A percentile compares a stretch with the other conserved stretches of the same genome.
Conservation (phyloP, 345 rosid species). For the Hibiscus mutabilis region DNA sequence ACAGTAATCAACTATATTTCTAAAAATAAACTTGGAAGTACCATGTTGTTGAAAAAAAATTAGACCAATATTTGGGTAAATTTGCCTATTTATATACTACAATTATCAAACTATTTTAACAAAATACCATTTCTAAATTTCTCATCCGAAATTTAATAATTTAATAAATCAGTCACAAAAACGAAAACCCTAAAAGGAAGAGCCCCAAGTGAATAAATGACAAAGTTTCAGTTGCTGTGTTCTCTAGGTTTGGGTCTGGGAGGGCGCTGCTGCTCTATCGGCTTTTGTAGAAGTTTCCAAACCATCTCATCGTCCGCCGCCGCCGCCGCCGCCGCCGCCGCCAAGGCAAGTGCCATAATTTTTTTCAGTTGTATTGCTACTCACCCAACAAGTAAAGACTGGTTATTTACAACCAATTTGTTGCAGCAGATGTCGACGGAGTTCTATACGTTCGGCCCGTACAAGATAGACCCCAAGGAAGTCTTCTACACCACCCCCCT, state of each 20-base stretch:
- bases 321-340: background rate
- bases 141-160: background rate
- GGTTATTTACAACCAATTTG: background rate
- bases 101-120: no score
- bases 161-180: background rate
- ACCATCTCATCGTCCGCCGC: background rate
- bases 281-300: background rate
- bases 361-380: background rate
- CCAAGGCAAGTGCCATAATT: constrained; percentile 13
- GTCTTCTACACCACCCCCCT: constrained; percentile 64
- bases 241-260: background rate
- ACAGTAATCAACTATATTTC: no score
- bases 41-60: no score
- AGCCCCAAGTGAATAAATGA: background rate
- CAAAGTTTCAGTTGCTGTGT: background rate
- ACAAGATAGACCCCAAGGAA: constrained; percentile 60
- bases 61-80: no score
- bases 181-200: background rate
- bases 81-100: no score
- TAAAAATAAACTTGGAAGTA: no score
- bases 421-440: constrained; percentile 33
- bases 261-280: constrained; percentile 11
- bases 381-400: background rate
- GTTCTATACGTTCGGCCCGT: constrained; percentile 51
- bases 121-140: no score